Evolutionary conservation across 345 rosid species (phyloP), one percentile per base, ranked within the genome.

Genomic region (Garcia nutans): DNA sequence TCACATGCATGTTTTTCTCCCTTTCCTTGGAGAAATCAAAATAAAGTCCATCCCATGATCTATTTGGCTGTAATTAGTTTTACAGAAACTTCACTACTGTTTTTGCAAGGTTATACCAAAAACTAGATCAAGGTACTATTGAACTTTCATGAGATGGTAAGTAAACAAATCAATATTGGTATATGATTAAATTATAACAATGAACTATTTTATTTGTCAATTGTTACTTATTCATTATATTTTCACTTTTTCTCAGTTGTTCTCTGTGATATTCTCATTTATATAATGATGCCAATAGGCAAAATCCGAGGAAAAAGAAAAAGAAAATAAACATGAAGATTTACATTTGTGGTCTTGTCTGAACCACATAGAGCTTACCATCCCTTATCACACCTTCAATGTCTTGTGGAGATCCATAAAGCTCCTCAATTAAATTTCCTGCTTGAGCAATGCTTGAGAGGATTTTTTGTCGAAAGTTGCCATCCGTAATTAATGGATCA

Each of bases 321-420:
- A 59, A 7, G 22, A 24, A 19, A 61, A 8, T 26, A 58, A 16
- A 58, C 57, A 16, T 44, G 72, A 79, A 64, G 68, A 81, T 91
- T 85, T 85, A 96, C 97, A 96, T 83, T 87, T 93, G 99, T 26
- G 98, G 98, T 81, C 99, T 86, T 70, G 99, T 96, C 82, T 93
- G 99, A 49, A 96, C 99, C 61, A 93, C 93, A 41, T 89, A 93
- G 81, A 96, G 78, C 76, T 96, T 92, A 74, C 97, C 93, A 19
- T 91, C 98, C 82, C 86, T 88, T 33, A 96, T 81, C 41, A 91
- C 99, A 3, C 99, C 99, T 88, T 96, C 99, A 24, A 96, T 93
- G 85, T 96, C 99, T 71, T 96, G 99, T 2, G 98, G 79, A 76
- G 97, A 82, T 79, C 97, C 98, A 55, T 89, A 92, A 13, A 96